Evolutionary conservation across 2,329 filamentous ascomycete species (phyloP).

Genomic region (Trichoderma oligosporum): DNA sequence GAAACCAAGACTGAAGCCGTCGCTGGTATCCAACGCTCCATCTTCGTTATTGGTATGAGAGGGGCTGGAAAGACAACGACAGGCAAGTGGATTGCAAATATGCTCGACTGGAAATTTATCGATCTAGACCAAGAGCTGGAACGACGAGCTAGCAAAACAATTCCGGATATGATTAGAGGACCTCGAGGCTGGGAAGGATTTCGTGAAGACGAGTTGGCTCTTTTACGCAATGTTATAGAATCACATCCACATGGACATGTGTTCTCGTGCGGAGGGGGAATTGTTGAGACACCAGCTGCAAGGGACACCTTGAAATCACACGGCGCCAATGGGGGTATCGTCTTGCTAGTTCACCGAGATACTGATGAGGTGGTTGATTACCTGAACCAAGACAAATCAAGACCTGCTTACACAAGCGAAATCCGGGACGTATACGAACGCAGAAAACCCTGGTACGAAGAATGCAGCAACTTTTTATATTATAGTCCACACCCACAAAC

Average conservation of each 20-base stretch:
- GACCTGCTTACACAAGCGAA: slow-evolving; percentile 88
- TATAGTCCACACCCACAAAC: slow-evolving; percentile 64
- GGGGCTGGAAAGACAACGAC: slow-evolving; percentile 95
- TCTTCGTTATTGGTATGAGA: slow-evolving; percentile 96
- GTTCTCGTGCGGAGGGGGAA: slow-evolving; percentile 89
- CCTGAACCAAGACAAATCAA: slow-evolving; percentile 79
- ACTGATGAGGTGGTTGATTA: slow-evolving; percentile 87
- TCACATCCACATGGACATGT: slow-evolving; percentile 73
- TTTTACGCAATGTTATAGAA: slow-evolving; percentile 69
- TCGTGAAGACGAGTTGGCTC: slow-evolving; percentile 69
- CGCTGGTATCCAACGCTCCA: slow-evolving; percentile 53
- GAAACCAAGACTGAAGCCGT: slow-evolving; percentile 19
- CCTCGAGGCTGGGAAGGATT: slow-evolving; percentile 82
- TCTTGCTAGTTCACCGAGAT: slow-evolving; percentile 82
- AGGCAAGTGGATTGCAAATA: slow-evolving; percentile 76
- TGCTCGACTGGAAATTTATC: slow-evolving; percentile 71
- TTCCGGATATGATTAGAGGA: slow-evolving; percentile 77
- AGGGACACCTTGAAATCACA: slow-evolving; percentile 72
- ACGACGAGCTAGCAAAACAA: slow-evolving; percentile 64
- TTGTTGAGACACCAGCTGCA: slow-evolving; percentile 81
- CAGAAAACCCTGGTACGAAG: slow-evolving; percentile 81
- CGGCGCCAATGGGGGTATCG: slow-evolving; percentile 71
- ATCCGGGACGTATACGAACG: slow-evolving; percentile 88
- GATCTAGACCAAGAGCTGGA: slow-evolving; percentile 91
- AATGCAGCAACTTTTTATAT: slow-evolving; percentile 94